Percentiles rank a stretch among this genome's conserved stretches.
phyloP scores from a whole-genome alignment of 371 early-diverging fungal species.

The Haplosporangium sp. region DNA sequence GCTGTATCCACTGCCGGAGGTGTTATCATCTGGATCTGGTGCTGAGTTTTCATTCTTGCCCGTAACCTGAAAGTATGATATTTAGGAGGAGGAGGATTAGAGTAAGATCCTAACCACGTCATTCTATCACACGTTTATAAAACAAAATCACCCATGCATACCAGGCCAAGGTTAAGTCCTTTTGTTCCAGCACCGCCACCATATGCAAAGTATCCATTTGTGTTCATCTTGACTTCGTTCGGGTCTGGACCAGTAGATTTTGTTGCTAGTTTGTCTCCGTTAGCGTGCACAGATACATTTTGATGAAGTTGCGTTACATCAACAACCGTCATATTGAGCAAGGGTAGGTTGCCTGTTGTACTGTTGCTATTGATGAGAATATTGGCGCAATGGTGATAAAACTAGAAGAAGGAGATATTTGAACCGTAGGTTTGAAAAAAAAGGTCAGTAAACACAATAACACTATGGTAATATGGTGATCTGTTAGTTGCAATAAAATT shows the following conservation, averaged over 20 bases:
- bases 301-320: conserved; percentile 19
- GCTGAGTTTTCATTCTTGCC: background rate
- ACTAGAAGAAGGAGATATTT: background rate
- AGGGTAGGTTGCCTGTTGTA: conserved; percentile 11
- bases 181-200: conserved; percentile 27
- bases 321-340: conserved; percentile 27
- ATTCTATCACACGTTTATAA: no score
- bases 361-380: conserved; percentile 21
- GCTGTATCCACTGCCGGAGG: background rate
- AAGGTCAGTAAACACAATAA: background rate
- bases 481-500: background rate
- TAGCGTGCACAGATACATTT: conserved; percentile 4
- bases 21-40: background rate
- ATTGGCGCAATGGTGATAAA: conserved; percentile 37
- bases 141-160: background rate
- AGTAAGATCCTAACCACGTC: background rate
- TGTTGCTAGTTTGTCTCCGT: conserved; percentile 13
- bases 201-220: conserved; percentile 21
- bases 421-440: background rate
- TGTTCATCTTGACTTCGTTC: conserved; percentile 13
- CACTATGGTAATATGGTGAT: no score
- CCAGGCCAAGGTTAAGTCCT: conserved; percentile 27
- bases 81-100: no score
- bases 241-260: conserved; percentile 26
- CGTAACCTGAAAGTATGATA: background rate